Percentiles rank a stretch among this genome's conserved stretches.
These are phyloP conservation scores for Tagetes erecta DNA, from an alignment of 129 eudicot species.

Conservation along the genomic window DNA sequence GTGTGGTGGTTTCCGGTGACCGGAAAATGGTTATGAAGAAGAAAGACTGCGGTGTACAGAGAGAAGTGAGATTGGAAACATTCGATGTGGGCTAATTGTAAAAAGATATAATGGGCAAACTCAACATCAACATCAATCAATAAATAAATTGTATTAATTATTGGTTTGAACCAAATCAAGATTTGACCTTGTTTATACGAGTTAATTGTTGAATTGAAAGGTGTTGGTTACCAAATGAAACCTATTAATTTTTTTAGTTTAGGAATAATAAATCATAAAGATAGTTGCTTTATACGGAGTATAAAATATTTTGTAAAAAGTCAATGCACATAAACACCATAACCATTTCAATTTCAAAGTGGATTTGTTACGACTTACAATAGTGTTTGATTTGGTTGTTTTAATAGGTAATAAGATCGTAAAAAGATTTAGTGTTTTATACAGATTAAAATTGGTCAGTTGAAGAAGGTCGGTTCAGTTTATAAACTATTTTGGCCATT, in stretches of 20 bases:
- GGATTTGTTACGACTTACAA: too few species aligned
- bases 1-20: constrained; percentile 29
- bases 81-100: constrained; percentile 12
- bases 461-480: too few species aligned
- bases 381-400: neutral
- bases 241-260: neutral
- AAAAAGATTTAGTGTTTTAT: neutral
- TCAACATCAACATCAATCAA: constrained; percentile 9
- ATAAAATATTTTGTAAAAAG: neutral
- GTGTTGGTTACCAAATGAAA: neutral
- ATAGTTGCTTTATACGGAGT: neutral
- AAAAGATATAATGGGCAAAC: neutral
- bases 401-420: too few species aligned
- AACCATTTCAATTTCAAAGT: too few species aligned
- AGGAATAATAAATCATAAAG: neutral
- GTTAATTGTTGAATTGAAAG: neutral
- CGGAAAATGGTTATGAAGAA: constrained; percentile 26
- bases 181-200: constrained; percentile 6
- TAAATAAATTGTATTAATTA: neutral
- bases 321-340: neutral
- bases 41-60: constrained; percentile 29
- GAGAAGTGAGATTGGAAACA: constrained; percentile 19
- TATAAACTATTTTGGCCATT: neutral
- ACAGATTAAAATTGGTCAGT: neutral
- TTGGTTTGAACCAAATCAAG: constrained; percentile 19